Percentiles rank a stretch among this genome's conserved stretches.
These are phyloP conservation scores for Daedaleopsis nitida DNA, from an alignment of 768 basidiomycete genomes.

Conservation along the genomic window DNA sequence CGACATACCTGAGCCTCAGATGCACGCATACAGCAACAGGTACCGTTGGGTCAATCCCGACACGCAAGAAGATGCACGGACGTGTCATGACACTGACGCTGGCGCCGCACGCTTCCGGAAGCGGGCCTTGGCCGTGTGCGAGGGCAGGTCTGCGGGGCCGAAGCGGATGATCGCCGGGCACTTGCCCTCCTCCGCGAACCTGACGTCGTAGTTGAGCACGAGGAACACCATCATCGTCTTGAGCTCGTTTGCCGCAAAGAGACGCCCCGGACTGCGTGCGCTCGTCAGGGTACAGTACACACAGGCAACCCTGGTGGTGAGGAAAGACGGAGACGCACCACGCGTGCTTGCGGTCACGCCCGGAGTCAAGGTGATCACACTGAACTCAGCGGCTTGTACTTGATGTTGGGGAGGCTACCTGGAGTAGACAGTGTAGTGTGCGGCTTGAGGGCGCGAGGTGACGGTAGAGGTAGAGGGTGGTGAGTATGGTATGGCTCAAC, in stretches of 20 bases:
- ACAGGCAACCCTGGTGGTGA: too few species aligned
- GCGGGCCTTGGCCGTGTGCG: constrained; percentile 26
- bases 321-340: constrained; percentile 25
- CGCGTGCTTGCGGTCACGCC: constrained; percentile 31
- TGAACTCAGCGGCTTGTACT: too few species aligned
- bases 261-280: constrained; percentile 11
- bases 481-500: too few species aligned
- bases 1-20: too few species aligned
- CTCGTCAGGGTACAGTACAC: not conserved
- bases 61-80: too few species aligned
- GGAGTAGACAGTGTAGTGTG: too few species aligned
- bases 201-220: constrained; percentile 23
- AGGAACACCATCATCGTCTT: constrained; percentile 20
- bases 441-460: too few species aligned
- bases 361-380: constrained; percentile 32
- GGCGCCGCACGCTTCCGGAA: constrained; percentile 36
- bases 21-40: too few species aligned
- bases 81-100: too few species aligned
- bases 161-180: constrained; percentile 24
- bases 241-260: constrained; percentile 23
- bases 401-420: too few species aligned
- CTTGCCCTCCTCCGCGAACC: constrained; percentile 26
- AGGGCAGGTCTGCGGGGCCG: constrained; percentile 20
- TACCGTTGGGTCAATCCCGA: too few species aligned
- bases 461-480: too few species aligned